phyloP scores from a whole-genome alignment of 495 filamentous ascomycete genomes.

The Aspergillus olivimuriae region DNA sequence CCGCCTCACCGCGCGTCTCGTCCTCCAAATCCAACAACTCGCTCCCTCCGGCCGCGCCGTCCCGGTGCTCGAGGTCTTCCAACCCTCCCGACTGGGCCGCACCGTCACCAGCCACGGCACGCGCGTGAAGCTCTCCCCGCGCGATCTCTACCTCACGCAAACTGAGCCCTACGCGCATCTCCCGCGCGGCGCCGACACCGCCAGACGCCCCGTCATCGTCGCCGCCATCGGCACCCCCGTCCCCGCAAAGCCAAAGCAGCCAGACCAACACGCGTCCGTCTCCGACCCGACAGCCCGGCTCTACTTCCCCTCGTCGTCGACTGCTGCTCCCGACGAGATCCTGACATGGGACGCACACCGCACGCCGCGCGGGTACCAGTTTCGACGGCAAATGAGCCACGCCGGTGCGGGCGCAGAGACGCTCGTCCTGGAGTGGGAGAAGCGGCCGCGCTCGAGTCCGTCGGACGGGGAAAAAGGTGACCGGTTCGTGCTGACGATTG shows the following conservation, averaged over 20 bases:
- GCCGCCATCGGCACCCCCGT: slow-evolving; percentile 8
- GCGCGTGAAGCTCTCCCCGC: slow-evolving; percentile 20
- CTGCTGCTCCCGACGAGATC: background rate
- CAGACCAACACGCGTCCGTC: background rate
- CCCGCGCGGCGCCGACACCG: background rate
- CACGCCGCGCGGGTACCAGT: slow-evolving; percentile 5
- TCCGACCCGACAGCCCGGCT: slow-evolving; percentile 7
- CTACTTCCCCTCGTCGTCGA: background rate
- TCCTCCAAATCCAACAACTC: slow-evolving; percentile 38
- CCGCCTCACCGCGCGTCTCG: slow-evolving; percentile 25
- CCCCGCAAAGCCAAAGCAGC: slow-evolving; percentile 1
- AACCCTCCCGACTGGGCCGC: slow-evolving; percentile 27
- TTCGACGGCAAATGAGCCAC: background rate
- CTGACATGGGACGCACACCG: slow-evolving; percentile 2
- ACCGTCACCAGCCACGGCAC: slow-evolving; percentile 10
- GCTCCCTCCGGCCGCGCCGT: slow-evolving; percentile 19
- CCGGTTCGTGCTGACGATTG: slow-evolving; percentile 11
- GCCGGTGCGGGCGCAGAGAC: background rate
- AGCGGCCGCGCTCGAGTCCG: slow-evolving; percentile 4
- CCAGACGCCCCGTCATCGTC: background rate
- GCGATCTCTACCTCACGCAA: slow-evolving; percentile 30
- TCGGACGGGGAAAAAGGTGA: slow-evolving; percentile 1
- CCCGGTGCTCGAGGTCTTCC: slow-evolving; percentile 34
- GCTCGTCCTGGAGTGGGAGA: slow-evolving; percentile 13
- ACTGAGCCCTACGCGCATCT: slow-evolving; percentile 19